A percentile compares a stretch with the other conserved stretches of the same genome.
Evolutionary conservation across 208 protist species (phyloP).

Genomic region (Trichomonas vaginalis): DNA sequence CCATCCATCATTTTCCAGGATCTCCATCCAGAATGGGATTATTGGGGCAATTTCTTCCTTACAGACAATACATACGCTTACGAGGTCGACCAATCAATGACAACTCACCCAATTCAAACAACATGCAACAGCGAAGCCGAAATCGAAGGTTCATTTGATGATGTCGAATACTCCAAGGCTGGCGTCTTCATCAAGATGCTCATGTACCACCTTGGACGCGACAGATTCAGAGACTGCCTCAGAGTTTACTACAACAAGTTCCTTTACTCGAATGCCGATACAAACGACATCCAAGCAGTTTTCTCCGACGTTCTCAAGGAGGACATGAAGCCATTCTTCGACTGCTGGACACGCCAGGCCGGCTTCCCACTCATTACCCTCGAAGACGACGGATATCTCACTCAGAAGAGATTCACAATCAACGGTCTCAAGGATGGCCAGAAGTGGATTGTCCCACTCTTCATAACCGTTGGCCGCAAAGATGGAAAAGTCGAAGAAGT

Average conservation of each 20-base stretch:
- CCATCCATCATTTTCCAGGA: not conserved
- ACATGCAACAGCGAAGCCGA: not conserved
- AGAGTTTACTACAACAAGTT: not conserved
- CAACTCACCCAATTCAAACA: not conserved
- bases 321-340: not conserved
- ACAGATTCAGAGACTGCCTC: not conserved
- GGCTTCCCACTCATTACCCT: not conserved
- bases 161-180: not conserved
- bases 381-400: not conserved
- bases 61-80: not conserved
- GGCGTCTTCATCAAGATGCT: not conserved
- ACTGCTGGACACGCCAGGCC: not conserved
- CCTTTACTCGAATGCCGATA: not conserved
- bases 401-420: not conserved
- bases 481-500: not conserved
- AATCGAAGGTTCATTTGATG: conserved; percentile 7
- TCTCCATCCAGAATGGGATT: not conserved
- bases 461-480: not conserved
- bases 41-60: not conserved
- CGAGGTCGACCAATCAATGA: not conserved
- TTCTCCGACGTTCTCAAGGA: not conserved
- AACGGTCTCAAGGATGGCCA: not conserved
- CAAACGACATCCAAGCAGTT: not conserved
- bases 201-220: not conserved
- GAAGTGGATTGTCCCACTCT: not conserved